phyloP scores from a whole-genome alignment of 2,329 filamentous ascomycete species.

The Orbilia brochopaga region DNA sequence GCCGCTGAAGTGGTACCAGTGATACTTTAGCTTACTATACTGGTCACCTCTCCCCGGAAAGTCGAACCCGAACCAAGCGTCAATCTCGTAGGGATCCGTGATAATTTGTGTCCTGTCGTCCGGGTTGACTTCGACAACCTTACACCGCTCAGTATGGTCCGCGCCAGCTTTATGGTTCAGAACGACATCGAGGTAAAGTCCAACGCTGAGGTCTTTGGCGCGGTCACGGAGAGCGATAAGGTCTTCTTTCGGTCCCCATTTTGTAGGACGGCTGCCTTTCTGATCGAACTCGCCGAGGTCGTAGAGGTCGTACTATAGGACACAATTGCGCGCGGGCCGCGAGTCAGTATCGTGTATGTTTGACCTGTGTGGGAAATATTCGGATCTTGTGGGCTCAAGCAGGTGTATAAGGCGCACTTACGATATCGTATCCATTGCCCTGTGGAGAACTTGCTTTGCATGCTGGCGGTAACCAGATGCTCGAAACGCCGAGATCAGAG shows the following conservation, averaged over 20 bases:
- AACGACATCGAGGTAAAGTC: constrained; percentile 72
- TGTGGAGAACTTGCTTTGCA: constrained; percentile 69
- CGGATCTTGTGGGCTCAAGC: neutral
- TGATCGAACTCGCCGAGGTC: constrained; percentile 76
- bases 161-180: constrained; percentile 75
- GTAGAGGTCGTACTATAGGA: constrained; percentile 70
- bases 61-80: constrained; percentile 72
- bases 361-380: no score
- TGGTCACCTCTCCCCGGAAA: constrained; percentile 68
- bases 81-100: constrained; percentile 67
- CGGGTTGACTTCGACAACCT: constrained; percentile 69
- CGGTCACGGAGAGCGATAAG: constrained; percentile 63
- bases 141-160: constrained; percentile 69
- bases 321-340: no score
- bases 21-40: constrained; percentile 69
- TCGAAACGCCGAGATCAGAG: constrained; percentile 67
- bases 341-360: no score
- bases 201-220: constrained; percentile 64
- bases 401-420: constrained; percentile 51
- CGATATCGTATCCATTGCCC: constrained; percentile 71
- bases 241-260: constrained; percentile 72
- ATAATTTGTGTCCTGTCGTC: constrained; percentile 66
- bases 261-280: constrained; percentile 68
- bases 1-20: constrained; percentile 60
- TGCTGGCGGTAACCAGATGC: constrained; percentile 73